phyloP scores from a whole-genome alignment of 2,329 filamentous ascomycete species.

The Colletotrichum agaves region DNA sequence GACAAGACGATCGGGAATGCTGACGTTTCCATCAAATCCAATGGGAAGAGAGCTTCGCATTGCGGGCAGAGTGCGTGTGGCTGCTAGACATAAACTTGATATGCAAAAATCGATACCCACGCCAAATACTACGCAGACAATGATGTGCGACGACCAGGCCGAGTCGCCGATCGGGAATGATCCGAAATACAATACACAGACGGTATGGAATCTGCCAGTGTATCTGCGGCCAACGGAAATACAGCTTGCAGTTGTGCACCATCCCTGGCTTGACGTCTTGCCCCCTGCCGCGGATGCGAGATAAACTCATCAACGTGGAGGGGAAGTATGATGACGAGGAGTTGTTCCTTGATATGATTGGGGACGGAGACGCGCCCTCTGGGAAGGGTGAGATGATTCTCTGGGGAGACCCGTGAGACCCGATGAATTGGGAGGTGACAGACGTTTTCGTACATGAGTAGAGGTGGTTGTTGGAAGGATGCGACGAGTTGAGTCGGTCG shows the following conservation, averaged over 20 bases:
- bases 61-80: too few relatives aligned
- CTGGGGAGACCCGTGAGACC: conserved; percentile 59
- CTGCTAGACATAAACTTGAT: background rate
- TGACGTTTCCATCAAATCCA: too few relatives aligned
- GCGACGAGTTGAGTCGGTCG: conserved; percentile 48
- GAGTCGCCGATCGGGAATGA: conserved; percentile 36
- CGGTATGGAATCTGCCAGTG: background rate
- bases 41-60: too few relatives aligned
- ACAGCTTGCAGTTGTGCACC: conserved; percentile 45
- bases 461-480: conserved; percentile 51
- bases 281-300: conserved; percentile 48
- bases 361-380: conserved; percentile 5
- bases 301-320: conserved; percentile 44
- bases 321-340: conserved; percentile 39
- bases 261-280: conserved; percentile 51
- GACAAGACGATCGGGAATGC: too few relatives aligned
- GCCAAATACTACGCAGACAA: conserved; percentile 5
- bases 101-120: background rate
- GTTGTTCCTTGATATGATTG: conserved; percentile 23
- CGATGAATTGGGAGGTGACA: conserved; percentile 59
- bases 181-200: background rate
- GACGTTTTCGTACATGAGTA: conserved; percentile 57
- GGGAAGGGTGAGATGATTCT: conserved; percentile 52
- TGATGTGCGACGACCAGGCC: conserved; percentile 34
- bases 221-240: conserved; percentile 42